These are phyloP conservation scores for Tulasnella sp. DNA, from an alignment of 768 basidiomycete genomes.

Conservation along the genomic window DNA sequence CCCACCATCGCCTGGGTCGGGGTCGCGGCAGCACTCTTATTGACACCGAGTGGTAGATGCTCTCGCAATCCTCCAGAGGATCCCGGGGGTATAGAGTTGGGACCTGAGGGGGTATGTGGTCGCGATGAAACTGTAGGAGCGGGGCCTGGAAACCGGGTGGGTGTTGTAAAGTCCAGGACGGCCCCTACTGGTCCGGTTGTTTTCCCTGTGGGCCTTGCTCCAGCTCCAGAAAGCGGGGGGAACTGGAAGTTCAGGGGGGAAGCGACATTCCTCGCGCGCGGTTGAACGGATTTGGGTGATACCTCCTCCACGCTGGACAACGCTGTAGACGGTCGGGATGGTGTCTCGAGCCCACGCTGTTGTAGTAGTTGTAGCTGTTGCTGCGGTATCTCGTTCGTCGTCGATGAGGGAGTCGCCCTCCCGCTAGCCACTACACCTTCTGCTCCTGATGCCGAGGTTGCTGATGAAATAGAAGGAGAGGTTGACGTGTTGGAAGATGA, in stretches of 20 bases:
- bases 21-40: background rate
- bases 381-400: too few species aligned
- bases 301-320: background rate
- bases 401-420: conserved; percentile 9
- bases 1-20: background rate
- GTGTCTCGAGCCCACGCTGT: conserved; percentile 18
- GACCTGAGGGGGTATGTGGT: conserved; percentile 1
- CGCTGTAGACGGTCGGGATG: conserved; percentile 18
- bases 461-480: background rate
- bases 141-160: too few species aligned
- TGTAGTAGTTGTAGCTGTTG: too few species aligned
- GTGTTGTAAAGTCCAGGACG: too few species aligned
- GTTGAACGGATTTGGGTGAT: background rate
- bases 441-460: too few species aligned
- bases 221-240: conserved; percentile 22
- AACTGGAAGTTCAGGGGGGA: conserved; percentile 30
- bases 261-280: conserved; percentile 15
- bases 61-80: background rate
- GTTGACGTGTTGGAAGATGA: background rate
- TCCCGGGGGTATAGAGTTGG: background rate
- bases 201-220: background rate
- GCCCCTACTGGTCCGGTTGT: background rate
- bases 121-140: background rate
- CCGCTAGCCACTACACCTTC: conserved; percentile 19
- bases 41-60: background rate